Evolutionary conservation across 768 basidiomycete species (phyloP).

Genomic region (Rhizopogon vinicolor): DNA sequence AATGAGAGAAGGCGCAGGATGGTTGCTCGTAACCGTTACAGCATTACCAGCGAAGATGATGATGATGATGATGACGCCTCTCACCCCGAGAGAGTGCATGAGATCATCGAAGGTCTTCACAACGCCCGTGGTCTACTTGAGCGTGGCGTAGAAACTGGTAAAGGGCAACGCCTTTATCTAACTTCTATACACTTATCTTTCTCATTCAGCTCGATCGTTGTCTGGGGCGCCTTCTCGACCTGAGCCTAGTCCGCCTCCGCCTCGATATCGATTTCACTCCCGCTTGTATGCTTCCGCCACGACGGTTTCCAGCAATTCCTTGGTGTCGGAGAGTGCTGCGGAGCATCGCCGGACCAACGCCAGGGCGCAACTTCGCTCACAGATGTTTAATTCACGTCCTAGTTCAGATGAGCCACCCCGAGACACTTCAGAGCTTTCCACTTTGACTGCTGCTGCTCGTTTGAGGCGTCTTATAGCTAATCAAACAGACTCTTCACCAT

Average conservation of each 20-base stretch:
- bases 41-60: background rate
- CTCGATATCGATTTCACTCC: slow-evolving; percentile 6
- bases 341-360: slow-evolving; percentile 37
- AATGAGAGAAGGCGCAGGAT: background rate
- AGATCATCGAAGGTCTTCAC: background rate
- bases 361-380: slow-evolving; percentile 28
- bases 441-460: background rate
- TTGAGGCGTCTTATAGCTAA: background rate
- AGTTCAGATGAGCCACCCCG: slow-evolving; percentile 16
- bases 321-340: slow-evolving; percentile 39
- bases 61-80: background rate
- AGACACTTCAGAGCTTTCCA: background rate
- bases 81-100: background rate
- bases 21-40: background rate
- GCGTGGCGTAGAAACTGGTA: slow-evolving; percentile 2
- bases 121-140: background rate
- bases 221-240: background rate
- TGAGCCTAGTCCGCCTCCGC: background rate
- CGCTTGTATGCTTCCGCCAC: slow-evolving; percentile 17
- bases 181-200: background rate
- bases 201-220: background rate
- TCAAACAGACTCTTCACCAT: background rate
- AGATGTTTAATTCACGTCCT: slow-evolving; percentile 10
- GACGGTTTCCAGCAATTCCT: slow-evolving; percentile 31
- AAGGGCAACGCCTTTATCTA: no score